Conservation (phyloP, 2,329 filamentous ascomycete species). For the Sarocladium oryzae region DNA sequence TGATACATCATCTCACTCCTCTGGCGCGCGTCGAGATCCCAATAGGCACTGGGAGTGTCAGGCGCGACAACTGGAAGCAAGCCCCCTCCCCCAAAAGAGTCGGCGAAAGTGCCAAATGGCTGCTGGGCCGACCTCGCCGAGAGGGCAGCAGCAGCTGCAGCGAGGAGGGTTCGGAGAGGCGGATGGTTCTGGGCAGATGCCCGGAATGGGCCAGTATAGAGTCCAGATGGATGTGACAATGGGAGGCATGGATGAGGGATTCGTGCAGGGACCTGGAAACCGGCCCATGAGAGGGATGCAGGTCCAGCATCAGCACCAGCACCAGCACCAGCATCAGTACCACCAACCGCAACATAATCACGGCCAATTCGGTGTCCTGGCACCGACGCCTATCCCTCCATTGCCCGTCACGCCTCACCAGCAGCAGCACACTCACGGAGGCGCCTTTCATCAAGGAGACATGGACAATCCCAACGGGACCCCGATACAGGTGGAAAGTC, state of each 20-base stretch:
- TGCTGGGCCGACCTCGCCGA: background rate
- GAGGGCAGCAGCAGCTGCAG: constrained; percentile 7
- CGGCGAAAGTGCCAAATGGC: constrained; percentile 11
- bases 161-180: background rate
- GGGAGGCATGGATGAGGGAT: background rate
- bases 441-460: background rate
- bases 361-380: constrained; percentile 42
- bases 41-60: no score
- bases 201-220: constrained; percentile 5
- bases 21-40: no score
- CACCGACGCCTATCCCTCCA: constrained; percentile 20
- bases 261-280: background rate
- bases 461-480: background rate
- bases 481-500: background rate
- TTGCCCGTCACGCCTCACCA: constrained; percentile 1
- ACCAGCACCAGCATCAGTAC: constrained; percentile 13
- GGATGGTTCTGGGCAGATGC: background rate
- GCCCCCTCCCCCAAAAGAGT: no score
- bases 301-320: constrained; percentile 12
- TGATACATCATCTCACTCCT: no score
- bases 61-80: no score
- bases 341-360: constrained; percentile 16
- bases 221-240: constrained; percentile 10
- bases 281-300: background rate
- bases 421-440: background rate